Evolutionary conservation across 495 filamentous ascomycete species (phyloP), one percentile per base, ranked within the genome.

Genomic region (Cercophora scortea): DNA sequence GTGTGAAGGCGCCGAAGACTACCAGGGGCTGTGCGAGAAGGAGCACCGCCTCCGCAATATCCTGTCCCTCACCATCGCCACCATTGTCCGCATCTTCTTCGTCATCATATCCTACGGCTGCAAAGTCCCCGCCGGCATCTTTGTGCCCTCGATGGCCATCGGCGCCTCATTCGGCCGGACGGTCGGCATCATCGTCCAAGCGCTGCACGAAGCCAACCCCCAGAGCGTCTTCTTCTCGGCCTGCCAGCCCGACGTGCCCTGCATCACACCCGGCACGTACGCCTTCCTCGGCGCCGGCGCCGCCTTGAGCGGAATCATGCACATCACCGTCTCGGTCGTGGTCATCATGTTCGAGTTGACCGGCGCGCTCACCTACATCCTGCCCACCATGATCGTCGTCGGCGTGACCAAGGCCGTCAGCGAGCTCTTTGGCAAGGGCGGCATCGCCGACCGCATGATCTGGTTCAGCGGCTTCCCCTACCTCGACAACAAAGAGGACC

Each of bases 391-490:
- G 93, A 97, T 98, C 57, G 93, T 98, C 9, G 93, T 97, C 17
- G 93, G 93, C 25, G 86, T 97, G 42, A 96, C 94, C 50, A 98
- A 98, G 75, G 89, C 90, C 9, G 87, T 98, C 54, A 82, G 88
- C 45, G 89, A 95, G 51, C 79, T 90, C 15, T 95, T 95, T 62
- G 88, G 90, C 19, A 95, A 94, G 61, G 93, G 94, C 5, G 93
- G 93, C 33, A 97, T 98, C 51, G 93, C 93, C 11, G 93, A 98
- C 67, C 85, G 93, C 54, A 95, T 96, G 89, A 98, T 98, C 55
- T 97, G 90, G 91, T 95, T 96, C 75, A 98, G 88, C 62, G 93
- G 93, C 15, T 96, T 97, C 62, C 93, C 93, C 0, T 97, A 95
- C 74, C 79, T 98, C 4, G 93, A 98, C 70, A 95, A 89, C 69